Evolutionary conservation across 192 early-diverging fungal species (phyloP), one percentile per base, ranked within the genome.

Genomic region (Mortierella hygrophila): DNA sequence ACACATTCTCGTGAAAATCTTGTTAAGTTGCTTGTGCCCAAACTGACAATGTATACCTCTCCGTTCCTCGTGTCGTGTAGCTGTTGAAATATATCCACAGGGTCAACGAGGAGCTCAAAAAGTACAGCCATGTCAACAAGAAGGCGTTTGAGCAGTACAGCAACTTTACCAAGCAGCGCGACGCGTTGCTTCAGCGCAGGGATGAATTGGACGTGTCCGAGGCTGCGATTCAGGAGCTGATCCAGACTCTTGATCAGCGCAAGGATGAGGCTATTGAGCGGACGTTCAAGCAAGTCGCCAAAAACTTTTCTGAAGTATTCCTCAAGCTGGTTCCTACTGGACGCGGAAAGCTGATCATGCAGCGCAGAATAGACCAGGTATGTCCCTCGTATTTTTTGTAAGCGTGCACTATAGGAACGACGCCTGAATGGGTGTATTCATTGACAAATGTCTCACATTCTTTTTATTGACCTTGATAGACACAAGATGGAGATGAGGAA

Each of bases 251-350:
- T 73, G 98, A 99, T 85, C 96, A 97, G 88, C 91, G 97, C 72
- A 99, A 99, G 90, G 96, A 99, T 89, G 97, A 98, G 82, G 97
- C 96, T 0, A 99, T 99, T 80, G 96, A 97, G 90, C 92, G 97
- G 63, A 99, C 97, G 9, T 99, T 99, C 88, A 94, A 95, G 79
- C 95, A 97, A 74, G 98, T 99, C 20, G 94, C 95, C 29, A 93
- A 92, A 70, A 93, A 97, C 87, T 99, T 99, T 90, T 77, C 91
- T 71, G 91, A 95, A 60, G 96, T 98, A 4, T 99, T 98, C 94
- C 91, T 91, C 55, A 95, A 93, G 88, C 95, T 99, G 35, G 97
- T 98, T 7, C 97, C 97, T 10, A 93, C 92, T 1, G 98, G 98
- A 21, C 89, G 87, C 37, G 98, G 97, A 52, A 91, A 93, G 77